Evolutionary conservation across 148 eudicot genomes (phyloP), one percentile per base, ranked within the genome.

Genomic region (Simmondsia chinensis): DNA sequence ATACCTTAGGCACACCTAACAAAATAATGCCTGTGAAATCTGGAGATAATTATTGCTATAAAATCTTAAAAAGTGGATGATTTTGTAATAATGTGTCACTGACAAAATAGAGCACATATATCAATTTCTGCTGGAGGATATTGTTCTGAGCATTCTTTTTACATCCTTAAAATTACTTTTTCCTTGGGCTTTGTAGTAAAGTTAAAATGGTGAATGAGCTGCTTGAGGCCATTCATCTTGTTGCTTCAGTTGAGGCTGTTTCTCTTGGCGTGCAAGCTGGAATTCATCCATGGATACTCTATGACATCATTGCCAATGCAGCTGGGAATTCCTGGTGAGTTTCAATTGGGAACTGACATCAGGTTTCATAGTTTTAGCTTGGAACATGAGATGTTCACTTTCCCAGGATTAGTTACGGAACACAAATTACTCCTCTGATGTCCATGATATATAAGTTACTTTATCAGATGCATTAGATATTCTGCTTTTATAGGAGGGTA

Each of bases 281-380:
- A 41, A 82, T 91, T 46, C 99, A 91, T 75, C 99, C 99, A 29
- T 64, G 70, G 77, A 86, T 82, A 63, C 53, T 91, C 44, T 75
- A 85, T 46, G 87, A 91, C 52, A 91, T 91, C 45, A 86, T 91
- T 33, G 86, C 99, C 16, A 91, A 91, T 69, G 99, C 99, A 39
- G 99, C 99, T 44, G 99, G 99, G 66, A 91, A 72, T 55, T 91
- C 99, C 43, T 82, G 96, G 99, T 91, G 60, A 69, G 52, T 58
- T 9, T 48, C 46, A 31, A 17, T n/a, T 23, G 14, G 27, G n/a
- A 25, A 4, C 16, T 41, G 2, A 23, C 28, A 4, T 11, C n/a
- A 4, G 6, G 29, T 11, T 6, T 41, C 24, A 8, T 20, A 5
- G 7, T 20, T 6, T n/a, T n/a, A n/a, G n/a, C n/a, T n/a, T n/a